Percentiles rank a stretch among this genome's conserved stretches.
Conservation (phyloP, 441 rosid genomes). For the Arabidopsis lyrata region DNA sequence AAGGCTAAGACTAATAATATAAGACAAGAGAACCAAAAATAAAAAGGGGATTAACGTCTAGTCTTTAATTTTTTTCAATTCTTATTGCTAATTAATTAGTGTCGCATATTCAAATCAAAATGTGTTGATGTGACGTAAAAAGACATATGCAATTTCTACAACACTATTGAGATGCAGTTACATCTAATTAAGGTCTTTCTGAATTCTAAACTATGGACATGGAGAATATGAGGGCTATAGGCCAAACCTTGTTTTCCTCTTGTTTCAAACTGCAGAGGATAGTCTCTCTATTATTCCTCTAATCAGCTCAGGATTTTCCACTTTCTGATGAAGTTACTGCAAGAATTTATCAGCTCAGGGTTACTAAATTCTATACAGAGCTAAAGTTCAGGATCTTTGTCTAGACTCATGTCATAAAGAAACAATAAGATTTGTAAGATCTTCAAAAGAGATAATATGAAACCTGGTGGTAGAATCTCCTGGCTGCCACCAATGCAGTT, state of each 20-base stretch:
- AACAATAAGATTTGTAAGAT: slow-evolving; percentile 70
- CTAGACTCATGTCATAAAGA: slow-evolving; percentile 80
- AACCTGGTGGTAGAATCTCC: slow-evolving; percentile 76
- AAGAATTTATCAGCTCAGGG: slow-evolving; percentile 59
- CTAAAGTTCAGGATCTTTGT: slow-evolving; percentile 53
- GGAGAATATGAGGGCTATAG: slow-evolving; percentile 49
- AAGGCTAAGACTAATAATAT: slow-evolving; percentile 19
- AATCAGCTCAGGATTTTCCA: slow-evolving; percentile 64
- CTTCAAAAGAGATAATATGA: slow-evolving; percentile 42
- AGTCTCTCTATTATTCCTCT: slow-evolving; percentile 39
- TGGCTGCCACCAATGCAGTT: slow-evolving; percentile 76
- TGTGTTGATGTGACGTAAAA: slow-evolving; percentile 19
- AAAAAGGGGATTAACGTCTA: background rate
- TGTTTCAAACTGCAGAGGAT: slow-evolving; percentile 50
- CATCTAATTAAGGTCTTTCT: slow-evolving; percentile 38
- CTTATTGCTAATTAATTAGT: background rate
- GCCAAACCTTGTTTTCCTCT: slow-evolving; percentile 68
- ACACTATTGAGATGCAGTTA: background rate
- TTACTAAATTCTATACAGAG: slow-evolving; percentile 86
- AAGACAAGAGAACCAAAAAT: slow-evolving; percentile 8
- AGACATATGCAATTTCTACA: slow-evolving; percentile 5
- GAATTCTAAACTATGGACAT: slow-evolving; percentile 49
- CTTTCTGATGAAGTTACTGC: slow-evolving; percentile 65
- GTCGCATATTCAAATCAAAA: background rate
- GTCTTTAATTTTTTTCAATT: background rate